phyloP scores from a whole-genome alignment of 345 rosid species.

The Camelina laxa region DNA sequence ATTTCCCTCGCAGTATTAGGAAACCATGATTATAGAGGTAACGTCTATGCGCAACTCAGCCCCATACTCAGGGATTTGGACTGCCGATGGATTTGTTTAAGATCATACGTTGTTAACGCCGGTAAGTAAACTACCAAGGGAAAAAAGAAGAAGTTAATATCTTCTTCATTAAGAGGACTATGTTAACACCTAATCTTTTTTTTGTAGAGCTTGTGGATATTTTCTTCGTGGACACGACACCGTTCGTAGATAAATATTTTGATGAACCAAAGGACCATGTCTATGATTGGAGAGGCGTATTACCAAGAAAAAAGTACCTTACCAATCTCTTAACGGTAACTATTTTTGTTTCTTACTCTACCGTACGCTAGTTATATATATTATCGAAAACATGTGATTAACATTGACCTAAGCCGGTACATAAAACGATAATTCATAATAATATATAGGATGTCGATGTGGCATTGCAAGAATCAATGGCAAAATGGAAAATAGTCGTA shows the following conservation, averaged over 20 bases:
- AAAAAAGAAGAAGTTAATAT: not conserved
- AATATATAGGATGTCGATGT: constrained; percentile 35
- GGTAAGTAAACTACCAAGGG: constrained; percentile 41
- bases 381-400: not conserved
- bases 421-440: not conserved
- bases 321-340: constrained; percentile 50
- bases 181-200: not conserved
- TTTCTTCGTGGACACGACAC: constrained; percentile 73
- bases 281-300: constrained; percentile 69
- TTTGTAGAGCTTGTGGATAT: constrained; percentile 56
- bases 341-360: not conserved
- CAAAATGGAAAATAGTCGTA: constrained; percentile 78
- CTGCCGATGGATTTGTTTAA: constrained; percentile 58
- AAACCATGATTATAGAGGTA: constrained; percentile 69
- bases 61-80: constrained; percentile 49
- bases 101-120: constrained; percentile 54
- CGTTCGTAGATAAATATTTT: constrained; percentile 65
- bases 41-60: constrained; percentile 59
- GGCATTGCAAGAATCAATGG: constrained; percentile 54
- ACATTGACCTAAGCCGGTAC: not conserved
- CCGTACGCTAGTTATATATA: not conserved
- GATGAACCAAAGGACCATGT: constrained; percentile 48
- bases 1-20: constrained; percentile 52
- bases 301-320: constrained; percentile 56
- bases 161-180: too few species aligned